These are phyloP conservation scores for Lentinula sp. DNA, from an alignment of 768 basidiomycete genomes.

Conservation along the genomic window DNA sequence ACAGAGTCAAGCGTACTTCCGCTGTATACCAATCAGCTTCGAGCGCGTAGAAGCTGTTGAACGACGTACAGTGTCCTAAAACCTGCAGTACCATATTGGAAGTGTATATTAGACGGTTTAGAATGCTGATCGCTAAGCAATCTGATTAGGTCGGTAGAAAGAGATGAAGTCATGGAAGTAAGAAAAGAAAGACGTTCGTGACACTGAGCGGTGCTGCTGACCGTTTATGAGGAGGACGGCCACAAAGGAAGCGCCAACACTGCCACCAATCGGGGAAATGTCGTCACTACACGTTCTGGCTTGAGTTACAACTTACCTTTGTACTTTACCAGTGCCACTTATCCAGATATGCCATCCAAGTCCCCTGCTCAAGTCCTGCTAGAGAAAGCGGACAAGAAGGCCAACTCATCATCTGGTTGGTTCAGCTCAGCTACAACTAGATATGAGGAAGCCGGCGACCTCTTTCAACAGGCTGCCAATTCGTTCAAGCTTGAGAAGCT, in stretches of 20 bases:
- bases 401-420: slow-evolving; percentile 78
- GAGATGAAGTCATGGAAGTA: slow-evolving; percentile 22
- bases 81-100: slow-evolving; percentile 91
- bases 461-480: slow-evolving; percentile 93
- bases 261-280: not conserved
- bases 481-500: slow-evolving; percentile 87
- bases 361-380: slow-evolving; percentile 71
- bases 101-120: slow-evolving; percentile 64
- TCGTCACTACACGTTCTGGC: not conserved
- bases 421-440: slow-evolving; percentile 80
- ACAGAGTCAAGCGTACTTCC: slow-evolving; percentile 76
- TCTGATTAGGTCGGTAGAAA: slow-evolving; percentile 39
- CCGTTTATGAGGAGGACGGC: not conserved
- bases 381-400: slow-evolving; percentile 92
- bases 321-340: slow-evolving; percentile 2
- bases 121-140: slow-evolving; percentile 55
- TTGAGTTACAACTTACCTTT: slow-evolving; percentile 11
- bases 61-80: slow-evolving; percentile 80
- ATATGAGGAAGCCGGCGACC: slow-evolving; percentile 93
- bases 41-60: slow-evolving; percentile 6
- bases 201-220: not conserved
- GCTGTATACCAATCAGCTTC: slow-evolving; percentile 28
- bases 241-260: not conserved
- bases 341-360: slow-evolving; percentile 57
- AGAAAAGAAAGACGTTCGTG: not conserved